Conservation (phyloP, 2,329 filamentous ascomycete species). For the Macrophomina phaseolina region DNA sequence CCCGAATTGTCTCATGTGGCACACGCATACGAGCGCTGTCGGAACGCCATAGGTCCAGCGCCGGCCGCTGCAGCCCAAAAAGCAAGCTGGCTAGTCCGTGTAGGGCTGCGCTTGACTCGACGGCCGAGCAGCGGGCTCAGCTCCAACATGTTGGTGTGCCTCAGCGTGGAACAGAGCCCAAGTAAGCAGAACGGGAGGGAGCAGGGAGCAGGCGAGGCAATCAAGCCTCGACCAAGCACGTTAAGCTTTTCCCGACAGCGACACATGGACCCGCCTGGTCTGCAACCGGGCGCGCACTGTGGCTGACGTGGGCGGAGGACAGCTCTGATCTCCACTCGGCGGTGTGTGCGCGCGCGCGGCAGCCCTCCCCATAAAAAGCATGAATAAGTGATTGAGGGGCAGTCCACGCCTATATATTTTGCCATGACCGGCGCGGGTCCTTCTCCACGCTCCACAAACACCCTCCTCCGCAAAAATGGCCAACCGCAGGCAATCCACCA, state of each 20-base stretch:
- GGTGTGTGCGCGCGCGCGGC: constrained; percentile 12
- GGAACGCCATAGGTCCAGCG: background rate
- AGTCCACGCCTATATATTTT: constrained; percentile 16
- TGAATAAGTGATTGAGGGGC: constrained; percentile 19
- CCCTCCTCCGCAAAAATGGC: constrained; percentile 19
- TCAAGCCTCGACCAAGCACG: constrained; percentile 24
- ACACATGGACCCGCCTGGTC: constrained; percentile 4
- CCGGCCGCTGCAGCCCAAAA: constrained; percentile 1
- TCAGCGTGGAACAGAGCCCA: background rate
- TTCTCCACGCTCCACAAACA: background rate
- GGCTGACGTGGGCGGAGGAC: constrained; percentile 20
- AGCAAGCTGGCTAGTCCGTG: background rate
- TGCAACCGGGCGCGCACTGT: constrained; percentile 16
- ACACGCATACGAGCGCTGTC: constrained; percentile 9
- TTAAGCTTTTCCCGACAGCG: constrained; percentile 18
- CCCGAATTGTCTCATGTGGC: constrained; percentile 13
- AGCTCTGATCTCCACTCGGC: constrained; percentile 16
- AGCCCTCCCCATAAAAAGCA: constrained; percentile 20
- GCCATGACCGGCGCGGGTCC: background rate
- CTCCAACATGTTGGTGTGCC: background rate
- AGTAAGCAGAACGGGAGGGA: background rate
- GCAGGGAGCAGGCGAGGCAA: background rate
- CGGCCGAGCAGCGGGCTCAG: background rate
- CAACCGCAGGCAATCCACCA: constrained; percentile 24
- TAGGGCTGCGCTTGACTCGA: constrained; percentile 7